Percentiles rank a stretch among this genome's conserved stretches.
phyloP scores from a whole-genome alignment of 306 rosid genomes.

The Crotalaria pallida region DNA sequence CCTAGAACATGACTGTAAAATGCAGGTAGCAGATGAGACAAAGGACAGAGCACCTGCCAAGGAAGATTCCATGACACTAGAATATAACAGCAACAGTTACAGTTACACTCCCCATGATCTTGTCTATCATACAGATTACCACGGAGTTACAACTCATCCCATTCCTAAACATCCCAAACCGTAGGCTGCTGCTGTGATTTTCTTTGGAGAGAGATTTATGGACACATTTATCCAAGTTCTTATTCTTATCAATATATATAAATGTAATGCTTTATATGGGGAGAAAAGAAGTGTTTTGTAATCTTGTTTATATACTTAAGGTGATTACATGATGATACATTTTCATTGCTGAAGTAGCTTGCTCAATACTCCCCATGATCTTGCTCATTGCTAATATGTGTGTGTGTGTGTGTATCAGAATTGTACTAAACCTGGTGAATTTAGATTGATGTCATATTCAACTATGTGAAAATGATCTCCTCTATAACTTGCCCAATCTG shows the following conservation, averaged over 20 bases:
- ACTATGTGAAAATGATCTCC: constrained; percentile 13
- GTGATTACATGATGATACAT: constrained; percentile 9
- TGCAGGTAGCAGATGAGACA: constrained; percentile 54
- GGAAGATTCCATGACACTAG: constrained; percentile 31
- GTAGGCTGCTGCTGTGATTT: constrained; percentile 28
- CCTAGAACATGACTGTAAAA: constrained; percentile 12
- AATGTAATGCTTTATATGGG: constrained; percentile 18
- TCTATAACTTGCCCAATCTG: neutral
- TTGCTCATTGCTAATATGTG: too few species aligned
- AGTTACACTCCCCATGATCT: constrained; percentile 34
- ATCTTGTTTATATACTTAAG: neutral
- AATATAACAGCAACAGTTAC: constrained; percentile 26
- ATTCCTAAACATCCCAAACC: constrained; percentile 81
- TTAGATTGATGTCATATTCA: constrained; percentile 1
- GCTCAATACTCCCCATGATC: neutral
- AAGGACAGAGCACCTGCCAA: constrained; percentile 18
- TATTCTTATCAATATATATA: constrained; percentile 24
- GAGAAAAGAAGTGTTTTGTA: constrained; percentile 1
- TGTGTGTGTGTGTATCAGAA: too few species aligned
- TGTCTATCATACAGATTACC: constrained; percentile 80
- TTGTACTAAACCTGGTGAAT: constrained; percentile 11
- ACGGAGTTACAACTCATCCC: constrained; percentile 93
- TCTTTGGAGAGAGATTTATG: constrained; percentile 21
- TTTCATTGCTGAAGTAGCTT: constrained; percentile 14
- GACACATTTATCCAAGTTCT: constrained; percentile 29